Evolutionary conservation across 2,329 filamentous ascomycete genomes (phyloP).

Genomic region (Tolypocladium guangdongense): DNA sequence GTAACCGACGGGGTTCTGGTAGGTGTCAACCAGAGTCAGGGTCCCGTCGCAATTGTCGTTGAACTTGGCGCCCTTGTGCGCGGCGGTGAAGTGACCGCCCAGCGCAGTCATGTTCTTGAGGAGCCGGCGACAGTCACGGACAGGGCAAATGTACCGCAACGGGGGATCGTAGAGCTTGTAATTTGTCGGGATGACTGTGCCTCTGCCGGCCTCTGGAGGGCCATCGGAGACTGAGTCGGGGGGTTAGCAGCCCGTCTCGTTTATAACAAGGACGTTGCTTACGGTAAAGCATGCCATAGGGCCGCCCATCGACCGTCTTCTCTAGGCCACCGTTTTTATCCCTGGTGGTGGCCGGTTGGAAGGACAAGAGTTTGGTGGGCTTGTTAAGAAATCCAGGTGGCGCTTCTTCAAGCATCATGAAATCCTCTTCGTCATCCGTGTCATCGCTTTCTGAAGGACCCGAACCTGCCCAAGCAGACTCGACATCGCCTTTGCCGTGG

Average conservation of each 20-base stretch:
- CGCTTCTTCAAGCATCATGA: not conserved
- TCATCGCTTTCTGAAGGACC: not conserved
- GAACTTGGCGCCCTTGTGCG: slow-evolving; percentile 15
- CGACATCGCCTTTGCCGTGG: not conserved
- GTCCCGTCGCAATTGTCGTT: slow-evolving; percentile 33
- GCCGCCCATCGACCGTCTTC: not conserved
- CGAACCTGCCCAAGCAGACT: not conserved
- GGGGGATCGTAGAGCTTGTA: slow-evolving; percentile 17
- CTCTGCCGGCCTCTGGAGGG: slow-evolving; percentile 7
- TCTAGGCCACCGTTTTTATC: not conserved
- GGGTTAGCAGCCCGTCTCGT: not conserved
- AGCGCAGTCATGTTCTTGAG: slow-evolving; percentile 13
- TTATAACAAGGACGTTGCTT: not conserved
- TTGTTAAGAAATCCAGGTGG: not conserved
- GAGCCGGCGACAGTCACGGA: slow-evolving; percentile 22
- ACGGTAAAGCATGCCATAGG: not conserved
- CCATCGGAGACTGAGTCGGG: slow-evolving; percentile 4
- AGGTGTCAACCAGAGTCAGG: slow-evolving; percentile 16
- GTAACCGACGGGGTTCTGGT: slow-evolving; percentile 10
- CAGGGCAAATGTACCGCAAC: slow-evolving; percentile 23
- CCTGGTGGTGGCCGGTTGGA: not conserved
- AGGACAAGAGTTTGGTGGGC: not conserved
- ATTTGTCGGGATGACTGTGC: slow-evolving; percentile 20
- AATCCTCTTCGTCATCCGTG: not conserved
- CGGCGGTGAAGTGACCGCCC: slow-evolving; percentile 14